These are phyloP conservation scores for Vitis hybrid DNA, from an alignment of 177 flowering plant species.

Conservation along the genomic window DNA sequence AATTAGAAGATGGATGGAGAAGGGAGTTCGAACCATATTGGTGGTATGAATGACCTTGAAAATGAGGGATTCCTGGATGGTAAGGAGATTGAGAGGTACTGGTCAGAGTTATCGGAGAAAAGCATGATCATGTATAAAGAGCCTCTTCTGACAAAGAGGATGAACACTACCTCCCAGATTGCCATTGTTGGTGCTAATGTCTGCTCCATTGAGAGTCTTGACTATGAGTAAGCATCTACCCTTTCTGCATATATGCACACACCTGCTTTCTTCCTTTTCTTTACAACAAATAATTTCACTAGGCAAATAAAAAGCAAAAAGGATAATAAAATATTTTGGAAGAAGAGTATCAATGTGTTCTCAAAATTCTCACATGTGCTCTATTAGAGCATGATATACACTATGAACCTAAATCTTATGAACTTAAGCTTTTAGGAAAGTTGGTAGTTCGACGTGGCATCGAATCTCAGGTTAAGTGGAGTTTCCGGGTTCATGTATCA, in stretches of 20 bases:
- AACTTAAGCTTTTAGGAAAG: too few species aligned
- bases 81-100: constrained; percentile 15
- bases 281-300: too few species aligned
- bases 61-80: constrained; percentile 11
- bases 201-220: constrained; percentile 32
- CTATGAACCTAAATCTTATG: too few species aligned
- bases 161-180: constrained; percentile 34
- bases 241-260: neutral
- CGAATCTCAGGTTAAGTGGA: too few species aligned
- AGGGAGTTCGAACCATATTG: neutral
- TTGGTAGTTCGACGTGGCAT: too few species aligned
- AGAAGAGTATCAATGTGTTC: too few species aligned
- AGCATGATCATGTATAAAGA: constrained; percentile 7
- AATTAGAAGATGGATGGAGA: neutral
- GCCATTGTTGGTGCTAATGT: constrained; percentile 36
- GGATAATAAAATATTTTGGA: too few species aligned
- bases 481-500: too few species aligned
- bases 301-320: too few species aligned
- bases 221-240: constrained; percentile 24
- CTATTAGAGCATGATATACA: too few species aligned
- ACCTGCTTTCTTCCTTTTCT: neutral
- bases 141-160: constrained; percentile 29
- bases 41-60: constrained; percentile 18
- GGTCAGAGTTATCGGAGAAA: constrained; percentile 22
- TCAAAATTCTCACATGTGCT: too few species aligned